Percentiles rank a stretch among this genome's conserved stretches.
phyloP scores from a whole-genome alignment of 208 protist species.

The Acanthamoeba polyphaga region DNA sequence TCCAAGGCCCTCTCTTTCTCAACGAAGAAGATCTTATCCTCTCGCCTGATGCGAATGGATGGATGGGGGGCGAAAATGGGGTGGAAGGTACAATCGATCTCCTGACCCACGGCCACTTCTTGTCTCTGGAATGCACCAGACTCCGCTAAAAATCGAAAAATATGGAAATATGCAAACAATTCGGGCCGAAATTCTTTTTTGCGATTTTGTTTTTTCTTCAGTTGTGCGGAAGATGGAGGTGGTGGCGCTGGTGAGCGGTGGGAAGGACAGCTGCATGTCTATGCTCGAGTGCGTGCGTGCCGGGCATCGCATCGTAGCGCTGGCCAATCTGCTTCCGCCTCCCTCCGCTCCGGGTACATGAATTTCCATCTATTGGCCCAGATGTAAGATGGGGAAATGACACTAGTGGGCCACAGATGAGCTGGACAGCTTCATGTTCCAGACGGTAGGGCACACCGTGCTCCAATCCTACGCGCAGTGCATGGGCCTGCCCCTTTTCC shows the following conservation, averaged over 20 bases:
- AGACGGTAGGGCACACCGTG: constrained; percentile 97
- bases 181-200: background rate
- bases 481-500: constrained; percentile 95
- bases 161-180: background rate
- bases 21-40: no score
- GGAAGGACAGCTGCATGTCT: constrained; percentile 98
- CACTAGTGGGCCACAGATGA: constrained; percentile 89
- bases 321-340: constrained; percentile 96
- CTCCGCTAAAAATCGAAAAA: background rate
- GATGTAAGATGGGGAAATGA: background rate
- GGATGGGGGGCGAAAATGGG: no score
- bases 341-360: constrained; percentile 54
- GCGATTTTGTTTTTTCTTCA: background rate
- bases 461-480: constrained; percentile 94
- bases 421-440: constrained; percentile 99
- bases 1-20: no score
- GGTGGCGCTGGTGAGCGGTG: constrained; percentile 97
- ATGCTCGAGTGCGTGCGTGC: constrained; percentile 96
- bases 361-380: background rate
- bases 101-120: no score
- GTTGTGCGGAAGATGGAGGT: constrained; percentile 93
- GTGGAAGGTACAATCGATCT: no score
- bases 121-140: no score
- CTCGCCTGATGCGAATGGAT: no score
- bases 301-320: constrained; percentile 96